A percentile compares a stretch with the other conserved stretches of the same genome.
phyloP scores from a whole-genome alignment of 2,329 filamentous ascomycete genomes.

The Septoria petroselini region DNA sequence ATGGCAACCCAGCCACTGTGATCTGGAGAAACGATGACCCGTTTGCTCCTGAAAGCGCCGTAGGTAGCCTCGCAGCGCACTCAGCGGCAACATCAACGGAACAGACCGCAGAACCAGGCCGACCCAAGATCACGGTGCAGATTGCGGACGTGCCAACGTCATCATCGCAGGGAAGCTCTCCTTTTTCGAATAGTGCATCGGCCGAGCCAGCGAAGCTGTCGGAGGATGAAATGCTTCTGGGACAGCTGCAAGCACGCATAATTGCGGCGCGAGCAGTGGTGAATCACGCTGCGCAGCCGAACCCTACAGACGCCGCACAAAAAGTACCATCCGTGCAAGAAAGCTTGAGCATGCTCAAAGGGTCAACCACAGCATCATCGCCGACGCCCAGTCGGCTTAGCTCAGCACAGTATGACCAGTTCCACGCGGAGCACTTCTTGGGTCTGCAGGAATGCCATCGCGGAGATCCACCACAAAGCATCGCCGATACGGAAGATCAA shows the following conservation, averaged over 20 bases:
- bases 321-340: background rate
- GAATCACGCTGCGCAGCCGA: background rate
- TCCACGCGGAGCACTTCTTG: conserved; percentile 8
- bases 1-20: conserved; percentile 15
- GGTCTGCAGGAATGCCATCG: conserved; percentile 4
- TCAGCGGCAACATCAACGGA: conserved; percentile 4
- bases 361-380: background rate
- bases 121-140: conserved; percentile 21
- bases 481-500: background rate
- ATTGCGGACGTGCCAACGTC: background rate
- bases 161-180: background rate
- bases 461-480: conserved; percentile 4
- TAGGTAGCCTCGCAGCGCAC: conserved; percentile 3
- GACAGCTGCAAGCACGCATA: background rate
- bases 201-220: background rate
- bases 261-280: conserved; percentile 3
- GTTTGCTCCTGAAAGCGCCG: conserved; percentile 22
- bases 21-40: conserved; percentile 26
- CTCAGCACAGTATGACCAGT: conserved; percentile 9
- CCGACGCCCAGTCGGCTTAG: conserved; percentile 7
- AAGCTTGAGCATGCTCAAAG: conserved; percentile 5
- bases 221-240: background rate
- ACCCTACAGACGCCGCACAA: background rate
- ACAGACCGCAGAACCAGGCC: conserved; percentile 18
- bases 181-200: background rate